Evolutionary conservation across 768 basidiomycete species (phyloP), one percentile per base, ranked within the genome.

Genomic region (Auricularia heimuer): DNA sequence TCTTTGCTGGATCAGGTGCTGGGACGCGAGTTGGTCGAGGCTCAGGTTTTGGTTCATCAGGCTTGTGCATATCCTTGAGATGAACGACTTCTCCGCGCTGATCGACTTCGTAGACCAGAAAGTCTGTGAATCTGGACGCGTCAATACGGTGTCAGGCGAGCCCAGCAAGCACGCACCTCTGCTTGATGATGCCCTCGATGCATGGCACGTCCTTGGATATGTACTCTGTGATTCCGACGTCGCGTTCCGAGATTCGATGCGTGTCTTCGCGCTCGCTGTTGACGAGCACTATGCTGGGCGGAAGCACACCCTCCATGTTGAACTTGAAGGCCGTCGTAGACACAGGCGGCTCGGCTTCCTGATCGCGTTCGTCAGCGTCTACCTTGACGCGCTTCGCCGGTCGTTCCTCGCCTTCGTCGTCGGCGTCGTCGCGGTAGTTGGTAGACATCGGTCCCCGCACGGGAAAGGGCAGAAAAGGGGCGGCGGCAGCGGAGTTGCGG

Each of bases 131-230:
- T 71, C 95, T 97, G 71, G 34, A 21, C 64, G 45, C 67, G 42
- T 68, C 65, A 64, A 29, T 63, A 44, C 21, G 54, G 62, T 56
- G 56, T 60, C 62, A 39, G 62, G 4, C n/a, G 11, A 35, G 24
- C 36, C 18, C 37, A 65, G 14, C 36, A 51, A 39, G 21, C 12
- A 72, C 82, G 67, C 65, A 94, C 95, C 96, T 82, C 77, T 98
- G 96, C 76, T 98, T 98, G 75, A 98, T 98, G 71, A 98, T 96
- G 3, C 92, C 96, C 62, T 87, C 83, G 68, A 98, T 86, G 71
- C 84, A 83, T 3, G 86, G 81, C 29, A 89, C 82, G 66, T 83
- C 84, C 11, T 79, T 79, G 21, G 84, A 83, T 68, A 94, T 83
- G 73, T 94, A 96, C 72, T 92, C 88, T 3, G 90, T 89, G 51